Evolutionary conservation across 768 basidiomycete genomes (phyloP).

Genomic region (Tricholoma furcatifolium): DNA sequence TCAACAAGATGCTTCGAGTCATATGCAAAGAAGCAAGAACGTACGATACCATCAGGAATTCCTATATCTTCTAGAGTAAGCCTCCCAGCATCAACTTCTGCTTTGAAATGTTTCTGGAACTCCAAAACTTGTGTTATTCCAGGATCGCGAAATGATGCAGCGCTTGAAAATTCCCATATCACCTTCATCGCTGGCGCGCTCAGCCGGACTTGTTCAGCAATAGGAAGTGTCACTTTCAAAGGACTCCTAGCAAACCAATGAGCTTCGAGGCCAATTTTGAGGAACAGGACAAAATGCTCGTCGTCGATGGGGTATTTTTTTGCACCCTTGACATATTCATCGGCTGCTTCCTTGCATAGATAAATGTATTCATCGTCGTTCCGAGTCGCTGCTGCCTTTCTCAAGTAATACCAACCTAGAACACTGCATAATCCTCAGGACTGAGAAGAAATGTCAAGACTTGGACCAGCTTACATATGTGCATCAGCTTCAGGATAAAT

Average conservation of each 20-base stretch:
- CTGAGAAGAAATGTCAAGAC: not conserved
- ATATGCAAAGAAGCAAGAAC: not conserved
- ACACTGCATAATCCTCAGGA: constrained; percentile 15
- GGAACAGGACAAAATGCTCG: constrained; percentile 29
- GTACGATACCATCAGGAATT: constrained; percentile 1
- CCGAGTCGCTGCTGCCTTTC: constrained; percentile 9
- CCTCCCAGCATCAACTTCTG: constrained; percentile 1
- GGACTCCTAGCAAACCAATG: constrained; percentile 25
- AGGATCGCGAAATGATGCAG: not conserved
- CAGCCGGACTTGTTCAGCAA: constrained; percentile 20
- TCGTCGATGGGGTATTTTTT: constrained; percentile 35
- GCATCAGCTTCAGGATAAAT: constrained; percentile 34
- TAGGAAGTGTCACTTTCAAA: constrained; percentile 23
- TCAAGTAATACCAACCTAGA: constrained; percentile 29
- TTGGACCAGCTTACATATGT: constrained; percentile 27
- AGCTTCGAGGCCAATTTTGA: constrained; percentile 32
- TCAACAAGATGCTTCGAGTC: too few species aligned
- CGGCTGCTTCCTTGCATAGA: constrained; percentile 22
- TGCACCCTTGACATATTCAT: constrained; percentile 32
- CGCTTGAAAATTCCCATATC: constrained; percentile 20
- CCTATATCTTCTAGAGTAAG: constrained; percentile 6
- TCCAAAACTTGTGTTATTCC: constrained; percentile 12
- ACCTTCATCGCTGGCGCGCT: constrained; percentile 19
- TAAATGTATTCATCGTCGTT: constrained; percentile 11
- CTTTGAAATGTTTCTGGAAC: constrained; percentile 9